phyloP scores from a whole-genome alignment of 2,329 filamentous ascomycete genomes.

The Amphichorda felina region DNA sequence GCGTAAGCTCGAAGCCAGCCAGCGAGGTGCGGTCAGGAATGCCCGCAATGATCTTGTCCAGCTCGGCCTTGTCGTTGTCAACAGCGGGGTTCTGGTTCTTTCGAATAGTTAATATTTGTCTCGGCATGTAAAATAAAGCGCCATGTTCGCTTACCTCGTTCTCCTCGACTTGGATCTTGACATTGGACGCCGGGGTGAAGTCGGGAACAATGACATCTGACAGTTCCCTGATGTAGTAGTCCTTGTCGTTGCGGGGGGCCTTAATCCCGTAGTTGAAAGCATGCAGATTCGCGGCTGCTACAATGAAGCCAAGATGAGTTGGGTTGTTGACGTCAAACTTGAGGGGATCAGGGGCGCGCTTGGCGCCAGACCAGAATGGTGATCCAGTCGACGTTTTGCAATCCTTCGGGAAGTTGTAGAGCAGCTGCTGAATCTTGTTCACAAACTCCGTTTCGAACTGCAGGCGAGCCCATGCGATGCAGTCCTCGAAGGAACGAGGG shows the following conservation, averaged over 20 bases:
- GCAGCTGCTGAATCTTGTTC: conserved; percentile 87
- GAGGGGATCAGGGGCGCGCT: conserved; percentile 85
- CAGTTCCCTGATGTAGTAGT: conserved; percentile 66
- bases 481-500: conserved; percentile 87
- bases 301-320: conserved; percentile 79
- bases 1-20: conserved; percentile 76
- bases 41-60: conserved; percentile 58
- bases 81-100: conserved; percentile 54
- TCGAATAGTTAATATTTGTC: conserved; percentile 4
- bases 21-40: conserved; percentile 72
- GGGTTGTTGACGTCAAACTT: conserved; percentile 78
- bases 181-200: conserved; percentile 77
- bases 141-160: conserved; percentile 54
- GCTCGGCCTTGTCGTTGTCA: conserved; percentile 64
- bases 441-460: conserved; percentile 96
- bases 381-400: conserved; percentile 78
- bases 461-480: conserved; percentile 86
- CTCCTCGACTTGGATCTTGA: conserved; percentile 96
- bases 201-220: conserved; percentile 93
- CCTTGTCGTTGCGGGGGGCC: conserved; percentile 55
- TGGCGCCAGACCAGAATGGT: conserved; percentile 95
- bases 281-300: conserved; percentile 82
- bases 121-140: background rate
- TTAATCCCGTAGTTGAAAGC: conserved; percentile 98
- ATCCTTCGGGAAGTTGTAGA: conserved; percentile 97